Base-by-base conservation (phyloP, 495 filamentous ascomycete genomes). In the Durotheca rogersii region DNA sequence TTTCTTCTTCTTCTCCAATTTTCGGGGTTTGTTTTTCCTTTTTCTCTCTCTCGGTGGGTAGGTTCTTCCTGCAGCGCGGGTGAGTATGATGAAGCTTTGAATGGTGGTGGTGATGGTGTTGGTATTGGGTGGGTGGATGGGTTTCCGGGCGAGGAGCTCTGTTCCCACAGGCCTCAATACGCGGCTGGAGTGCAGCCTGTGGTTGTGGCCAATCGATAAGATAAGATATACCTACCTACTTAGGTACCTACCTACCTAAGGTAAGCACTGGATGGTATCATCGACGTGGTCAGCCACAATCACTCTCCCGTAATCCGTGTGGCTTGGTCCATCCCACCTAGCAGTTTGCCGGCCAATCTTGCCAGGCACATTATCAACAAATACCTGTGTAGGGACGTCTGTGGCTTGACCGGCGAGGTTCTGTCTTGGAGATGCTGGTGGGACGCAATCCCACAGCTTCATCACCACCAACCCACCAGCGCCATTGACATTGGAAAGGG, bases 131-230 rank as follows among this genome's bases (percentile, higher is more conserved):
- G n/a, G n/a, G n/a, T n/a, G n/a, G n/a, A n/a, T n/a, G n/a, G n/a
- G n/a, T n/a, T n/a, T n/a, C n/a, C n/a, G n/a, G n/a, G n/a, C n/a
- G n/a, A n/a, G n/a, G n/a, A 56, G 51, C 58, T 62, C 52, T 43
- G 20, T 25, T 58, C 40, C 4, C 23, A 27, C 4, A 9, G 4
- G 9, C 23, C 23, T 27, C n/a, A 31, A 41, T 62, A 62, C 62
- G 62, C 62, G 56, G 62, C 62, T 65, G 59, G 53, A 57, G 58
- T 65, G 62, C 59, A 65, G 62, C 62, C 62, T 65, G 53, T 52
- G n/a, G n/a, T 9, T 27, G 4, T 27, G 23, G 9, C 4, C 23
- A 27, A 27, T 27, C n/a, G n/a, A n/a, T n/a, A n/a, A n/a, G n/a
- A n/a, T n/a, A n/a, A n/a, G n/a, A n/a, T 27, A 27, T 27, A 4